Base-by-base conservation (phyloP, 345 rosid genomes). In the Sapria himalayana region DNA sequence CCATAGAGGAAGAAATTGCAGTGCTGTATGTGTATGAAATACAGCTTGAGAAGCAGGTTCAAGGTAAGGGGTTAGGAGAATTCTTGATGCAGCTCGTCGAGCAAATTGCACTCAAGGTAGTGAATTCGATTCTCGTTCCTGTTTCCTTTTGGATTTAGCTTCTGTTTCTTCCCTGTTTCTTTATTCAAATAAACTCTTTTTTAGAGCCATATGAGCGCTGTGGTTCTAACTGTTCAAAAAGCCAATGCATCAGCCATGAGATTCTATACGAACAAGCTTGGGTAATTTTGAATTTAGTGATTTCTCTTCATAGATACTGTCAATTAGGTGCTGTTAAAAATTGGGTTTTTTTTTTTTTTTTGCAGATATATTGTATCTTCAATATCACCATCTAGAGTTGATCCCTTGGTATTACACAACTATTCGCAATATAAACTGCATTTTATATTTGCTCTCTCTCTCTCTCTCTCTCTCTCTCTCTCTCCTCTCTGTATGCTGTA, bases 21-120 rank as follows among this genome's bases (percentile, higher is more conserved):
- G 91, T 82, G 22, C 71, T 89, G 41, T 89, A 89, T 29, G 72
- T 82, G 21, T 89, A 89, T 43, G 98, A 89, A 51, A 45, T 82
- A 34, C 98, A 78, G 59, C 76, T 89, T 9, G 76, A 82, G 44
- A 49, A 78, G 41, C 49, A 33, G 17, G 57, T 72, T 41, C 98
- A 71, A 55, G 78, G 91, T 19, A 78, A 69, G 55, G 91, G 94
- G 47, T 43, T 82, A 12, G 94, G 94, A 22, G 69, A 76, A 24
- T 76, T 72, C 65, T 56, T 89, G 37, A 89, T 89, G 98, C 80
- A 74, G 52, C 58, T 78, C 44, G 40, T 79, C 33, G 82, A 78
- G 73, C 80, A 72, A 29, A 70, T 89, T 61, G 98, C 98, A 53
- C 53, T 47, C 3, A 77, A 89, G 93, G 91, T 80, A 41, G 41